These are phyloP conservation scores for Hibiscus mutabilis DNA, from an alignment of 345 rosid genomes.

Conservation along the genomic window DNA sequence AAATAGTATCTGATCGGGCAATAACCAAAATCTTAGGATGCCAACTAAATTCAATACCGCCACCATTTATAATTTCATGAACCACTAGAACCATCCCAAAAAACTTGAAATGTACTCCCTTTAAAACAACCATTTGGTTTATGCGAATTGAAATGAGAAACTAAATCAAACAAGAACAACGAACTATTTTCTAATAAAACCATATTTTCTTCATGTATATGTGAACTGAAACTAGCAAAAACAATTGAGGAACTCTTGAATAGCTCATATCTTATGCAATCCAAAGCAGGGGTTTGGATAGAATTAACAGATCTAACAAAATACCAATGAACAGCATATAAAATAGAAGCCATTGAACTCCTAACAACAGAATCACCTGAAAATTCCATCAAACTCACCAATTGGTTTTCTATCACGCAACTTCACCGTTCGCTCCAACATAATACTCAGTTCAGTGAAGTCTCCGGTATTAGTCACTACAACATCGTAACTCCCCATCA, in stretches of 20 bases:
- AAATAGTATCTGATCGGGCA: constrained; percentile 50
- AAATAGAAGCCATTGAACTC: constrained; percentile 38
- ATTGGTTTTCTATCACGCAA: constrained; percentile 14
- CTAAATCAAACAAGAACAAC: constrained; percentile 53
- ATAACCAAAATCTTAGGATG: constrained; percentile 41
- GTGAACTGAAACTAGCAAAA: background rate
- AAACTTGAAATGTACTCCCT: constrained; percentile 39
- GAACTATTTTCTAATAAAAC: constrained; percentile 25
- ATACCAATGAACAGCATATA: constrained; percentile 54
- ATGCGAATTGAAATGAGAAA: background rate
- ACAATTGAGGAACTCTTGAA: constrained; percentile 40
- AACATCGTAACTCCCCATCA: no score
- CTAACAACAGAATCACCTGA: constrained; percentile 30
- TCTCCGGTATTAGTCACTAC: no score
- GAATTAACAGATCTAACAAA: background rate
- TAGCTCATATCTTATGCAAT: constrained; percentile 34
- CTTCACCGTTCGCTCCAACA: no score
- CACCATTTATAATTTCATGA: constrained; percentile 34
- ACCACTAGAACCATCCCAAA: constrained; percentile 27
- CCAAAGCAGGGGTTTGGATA: constrained; percentile 25
- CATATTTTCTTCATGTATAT: background rate
- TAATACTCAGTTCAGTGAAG: no score
- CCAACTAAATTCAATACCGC: constrained; percentile 63
- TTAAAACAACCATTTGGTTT: constrained; percentile 16
- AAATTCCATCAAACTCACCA: constrained; percentile 5